Percentiles rank a stretch among this genome's conserved stretches.
Evolutionary conservation across 1,284 basidiomycete species (phyloP).

Genomic region (Trichosporon inkin): DNA sequence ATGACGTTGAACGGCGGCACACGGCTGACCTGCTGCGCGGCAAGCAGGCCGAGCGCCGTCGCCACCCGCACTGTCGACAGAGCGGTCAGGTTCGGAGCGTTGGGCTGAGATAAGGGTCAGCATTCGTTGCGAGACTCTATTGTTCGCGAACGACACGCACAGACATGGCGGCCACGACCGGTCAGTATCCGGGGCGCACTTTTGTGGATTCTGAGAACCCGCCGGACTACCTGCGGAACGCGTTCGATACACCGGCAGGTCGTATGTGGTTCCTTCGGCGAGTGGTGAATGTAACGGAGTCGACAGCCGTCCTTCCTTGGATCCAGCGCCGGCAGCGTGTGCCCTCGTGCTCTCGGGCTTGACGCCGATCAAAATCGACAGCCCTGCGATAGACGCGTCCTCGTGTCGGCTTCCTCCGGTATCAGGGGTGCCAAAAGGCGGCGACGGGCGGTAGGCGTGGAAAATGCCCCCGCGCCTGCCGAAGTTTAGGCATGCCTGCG

Average conservation of each 20-base stretch:
- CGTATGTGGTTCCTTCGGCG: background rate
- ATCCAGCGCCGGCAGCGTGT: background rate
- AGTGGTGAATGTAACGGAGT: background rate
- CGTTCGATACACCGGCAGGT: background rate
- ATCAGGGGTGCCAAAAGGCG: background rate
- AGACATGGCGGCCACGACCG: constrained; percentile 9
- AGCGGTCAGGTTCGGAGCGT: background rate
- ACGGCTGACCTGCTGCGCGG: background rate
- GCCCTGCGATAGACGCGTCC: constrained; percentile 1
- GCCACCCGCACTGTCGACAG: constrained; percentile 3
- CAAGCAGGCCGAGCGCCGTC: background rate
- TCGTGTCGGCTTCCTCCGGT: constrained; percentile 3
- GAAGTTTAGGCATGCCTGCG: background rate
- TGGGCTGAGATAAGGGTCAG: constrained; percentile 7
- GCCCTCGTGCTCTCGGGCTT: background rate
- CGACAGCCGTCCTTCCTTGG: no score
- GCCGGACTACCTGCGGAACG: background rate
- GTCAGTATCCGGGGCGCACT: background rate
- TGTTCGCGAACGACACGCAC: constrained; percentile 11
- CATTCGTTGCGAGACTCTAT: background rate
- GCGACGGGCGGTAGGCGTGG: background rate
- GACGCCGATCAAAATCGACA: background rate
- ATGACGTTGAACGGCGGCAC: constrained; percentile 28
- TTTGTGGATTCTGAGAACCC: background rate
- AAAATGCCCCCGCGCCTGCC: background rate